Percentiles rank a stretch among this genome's conserved stretches.
phyloP scores from a whole-genome alignment of 257 asterid species.

The Fraxinus cuspidata region DNA sequence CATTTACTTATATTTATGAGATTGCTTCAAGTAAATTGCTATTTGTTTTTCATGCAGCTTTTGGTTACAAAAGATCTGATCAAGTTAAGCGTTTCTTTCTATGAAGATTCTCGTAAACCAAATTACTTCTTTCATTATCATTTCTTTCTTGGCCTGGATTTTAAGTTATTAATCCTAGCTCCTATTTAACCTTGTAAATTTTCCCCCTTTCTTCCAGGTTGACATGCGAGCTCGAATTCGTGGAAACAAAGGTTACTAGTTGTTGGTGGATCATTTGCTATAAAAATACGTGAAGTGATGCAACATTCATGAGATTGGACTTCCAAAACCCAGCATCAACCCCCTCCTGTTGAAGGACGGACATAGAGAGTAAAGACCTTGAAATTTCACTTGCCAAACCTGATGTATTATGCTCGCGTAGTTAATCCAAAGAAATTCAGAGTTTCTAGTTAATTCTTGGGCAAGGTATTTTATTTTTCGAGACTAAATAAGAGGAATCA shows the following conservation, averaged over 20 bases:
- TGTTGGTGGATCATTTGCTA: neutral
- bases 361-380: neutral
- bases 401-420: constrained; percentile 21
- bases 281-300: neutral
- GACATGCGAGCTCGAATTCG: constrained; percentile 98
- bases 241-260: constrained; percentile 88
- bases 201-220: constrained; percentile 44
- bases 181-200: neutral
- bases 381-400: neutral
- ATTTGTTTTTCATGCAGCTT: neutral
- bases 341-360: no score
- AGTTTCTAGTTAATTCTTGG: no score
- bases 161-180: neutral
- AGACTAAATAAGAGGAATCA: neutral
- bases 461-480: neutral
- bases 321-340: constrained; percentile 6
- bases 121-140: neutral
- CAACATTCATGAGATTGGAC: neutral
- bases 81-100: neutral
- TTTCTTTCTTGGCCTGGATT: neutral
- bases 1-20: no score
- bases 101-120: neutral
- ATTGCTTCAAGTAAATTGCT: neutral
- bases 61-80: neutral
- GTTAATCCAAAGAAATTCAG: constrained; percentile 9